These are phyloP conservation scores for Globisporangium paroecandrum DNA, from an alignment of 352 stramenopile species.

Conservation along the genomic window DNA sequence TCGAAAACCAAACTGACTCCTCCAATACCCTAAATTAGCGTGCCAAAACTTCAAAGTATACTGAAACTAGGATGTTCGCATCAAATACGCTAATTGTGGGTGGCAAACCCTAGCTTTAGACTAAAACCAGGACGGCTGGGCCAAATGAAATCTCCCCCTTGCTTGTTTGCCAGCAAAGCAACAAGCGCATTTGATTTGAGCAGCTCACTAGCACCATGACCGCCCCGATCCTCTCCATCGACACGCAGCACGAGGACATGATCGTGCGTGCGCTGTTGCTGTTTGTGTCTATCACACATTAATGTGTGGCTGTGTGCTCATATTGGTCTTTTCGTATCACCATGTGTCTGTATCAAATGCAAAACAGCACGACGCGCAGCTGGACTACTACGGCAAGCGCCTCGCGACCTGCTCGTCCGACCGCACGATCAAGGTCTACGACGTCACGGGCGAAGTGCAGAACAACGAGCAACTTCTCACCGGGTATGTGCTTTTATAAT, in stretches of 20 bases:
- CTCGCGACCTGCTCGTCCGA: slow-evolving; percentile 98
- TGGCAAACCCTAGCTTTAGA: not conserved
- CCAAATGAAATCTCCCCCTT: slow-evolving; percentile 12
- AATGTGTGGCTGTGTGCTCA: not conserved
- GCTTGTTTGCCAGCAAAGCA: slow-evolving; percentile 25
- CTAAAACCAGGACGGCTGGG: not conserved
- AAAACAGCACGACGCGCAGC: slow-evolving; percentile 93
- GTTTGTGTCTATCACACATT: no score
- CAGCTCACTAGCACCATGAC: slow-evolving; percentile 48
- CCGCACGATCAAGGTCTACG: slow-evolving; percentile 97
- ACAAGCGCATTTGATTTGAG: slow-evolving; percentile 9
- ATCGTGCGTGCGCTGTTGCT: slow-evolving; percentile 52
- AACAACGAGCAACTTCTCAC: slow-evolving; percentile 88
- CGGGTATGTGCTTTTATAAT: slow-evolving; percentile 36
- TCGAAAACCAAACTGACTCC: not conserved
- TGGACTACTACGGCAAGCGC: slow-evolving; percentile 99
- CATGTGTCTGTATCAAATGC: slow-evolving; percentile 20
- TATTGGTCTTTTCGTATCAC: not conserved
- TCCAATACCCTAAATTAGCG: not conserved
- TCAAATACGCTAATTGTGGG: no score
- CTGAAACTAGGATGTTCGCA: no score
- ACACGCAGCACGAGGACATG: slow-evolving; percentile 98
- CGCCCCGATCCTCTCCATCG: slow-evolving; percentile 87
- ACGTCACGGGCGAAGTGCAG: slow-evolving; percentile 90
- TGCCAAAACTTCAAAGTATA: no score